Base-by-base conservation (phyloP, 129 eudicot genomes). In the Arctium minus region DNA sequence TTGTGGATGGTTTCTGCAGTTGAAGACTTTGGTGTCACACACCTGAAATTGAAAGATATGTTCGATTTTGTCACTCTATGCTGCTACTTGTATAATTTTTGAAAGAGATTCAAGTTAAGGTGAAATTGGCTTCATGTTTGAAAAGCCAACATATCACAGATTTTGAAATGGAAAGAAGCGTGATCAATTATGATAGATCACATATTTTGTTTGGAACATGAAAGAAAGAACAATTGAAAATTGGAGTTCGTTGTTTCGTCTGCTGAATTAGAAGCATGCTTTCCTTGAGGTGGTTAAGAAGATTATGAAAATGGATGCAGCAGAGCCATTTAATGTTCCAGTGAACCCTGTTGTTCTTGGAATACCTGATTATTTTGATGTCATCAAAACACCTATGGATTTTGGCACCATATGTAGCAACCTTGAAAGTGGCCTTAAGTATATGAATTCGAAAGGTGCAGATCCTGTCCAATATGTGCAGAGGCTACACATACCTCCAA, bases 291-390 rank as follows among this genome's bases (percentile, higher is more conserved):
- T 93, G 27, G 82, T 96, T 60, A 90, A 85, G 84, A 96, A 93
- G 87, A 79, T 93, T 76, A 96, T 96, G 99, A 96, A 96, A 88
- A 96, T 91, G 99, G 99, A 96, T 77, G 99, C 99, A 73, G 97
- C 99, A 8, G 97, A 90, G 78, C 97, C 97, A 64, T 96, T 96
- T 80, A 96, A 96, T 82, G 88, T 27, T 60, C 99, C 99, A 30
- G 99, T 96, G 85, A 86, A 96, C 88, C 97, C 99, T 68, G 87
- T 91, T 87, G 97, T 94, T 53, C 92, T 94, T 36, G 98, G 98
- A 68, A 93, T 96, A 87, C 99, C 99, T 17, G 98, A 92, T 74
- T 94, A 94, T 82, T 92, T 91, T 89, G 98, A 92, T 84, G 96
- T 94, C 82, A 94, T 94, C 79, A 89, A 92, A 82, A 94, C 96